These are phyloP conservation scores for Neophaeococcomyces aloes DNA, from an alignment of 2,329 filamentous ascomycete genomes.

Conservation along the genomic window DNA sequence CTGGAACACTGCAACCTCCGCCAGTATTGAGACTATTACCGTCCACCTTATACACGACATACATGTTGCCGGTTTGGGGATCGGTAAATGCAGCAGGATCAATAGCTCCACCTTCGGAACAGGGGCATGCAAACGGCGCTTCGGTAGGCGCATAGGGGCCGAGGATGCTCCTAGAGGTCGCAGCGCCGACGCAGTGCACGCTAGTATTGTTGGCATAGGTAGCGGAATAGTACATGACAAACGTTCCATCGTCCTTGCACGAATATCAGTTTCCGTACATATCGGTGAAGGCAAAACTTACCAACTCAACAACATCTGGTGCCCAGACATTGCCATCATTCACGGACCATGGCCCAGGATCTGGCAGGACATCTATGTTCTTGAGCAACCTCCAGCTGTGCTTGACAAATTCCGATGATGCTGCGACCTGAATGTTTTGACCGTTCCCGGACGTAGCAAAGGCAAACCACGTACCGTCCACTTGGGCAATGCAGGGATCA, in stretches of 20 bases:
- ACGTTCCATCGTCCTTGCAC: slow-evolving; percentile 27
- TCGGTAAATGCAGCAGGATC: slow-evolving; percentile 51
- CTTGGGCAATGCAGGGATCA: slow-evolving; percentile 43
- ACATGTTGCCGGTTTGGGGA: slow-evolving; percentile 39
- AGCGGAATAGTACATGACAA: slow-evolving; percentile 48
- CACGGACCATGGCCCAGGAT: slow-evolving; percentile 40
- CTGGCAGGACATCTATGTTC: slow-evolving; percentile 42
- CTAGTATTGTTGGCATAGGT: slow-evolving; percentile 33
- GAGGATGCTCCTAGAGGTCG: slow-evolving; percentile 34
- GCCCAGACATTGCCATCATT: slow-evolving; percentile 43
- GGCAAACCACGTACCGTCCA: slow-evolving; percentile 42
- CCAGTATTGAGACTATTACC: slow-evolving; percentile 43
- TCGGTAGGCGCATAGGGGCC: slow-evolving; percentile 44
- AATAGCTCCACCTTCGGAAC: slow-evolving; percentile 46
- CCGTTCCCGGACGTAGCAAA: slow-evolving; percentile 43
- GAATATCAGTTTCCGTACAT: slow-evolving; percentile 52
- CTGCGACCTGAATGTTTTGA: slow-evolving; percentile 43
- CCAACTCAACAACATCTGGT: slow-evolving; percentile 46
- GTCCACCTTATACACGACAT: slow-evolving; percentile 55
- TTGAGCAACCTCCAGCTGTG: slow-evolving; percentile 38
- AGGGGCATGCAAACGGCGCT: slow-evolving; percentile 42
- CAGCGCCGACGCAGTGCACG: slow-evolving; percentile 44
- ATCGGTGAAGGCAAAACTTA: too few relatives aligned
- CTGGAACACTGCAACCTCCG: slow-evolving; percentile 35
- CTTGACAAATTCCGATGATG: slow-evolving; percentile 31